Base-by-base conservation (phyloP, 1,284 basidiomycete genomes). In the Gymnopus androsaceus region DNA sequence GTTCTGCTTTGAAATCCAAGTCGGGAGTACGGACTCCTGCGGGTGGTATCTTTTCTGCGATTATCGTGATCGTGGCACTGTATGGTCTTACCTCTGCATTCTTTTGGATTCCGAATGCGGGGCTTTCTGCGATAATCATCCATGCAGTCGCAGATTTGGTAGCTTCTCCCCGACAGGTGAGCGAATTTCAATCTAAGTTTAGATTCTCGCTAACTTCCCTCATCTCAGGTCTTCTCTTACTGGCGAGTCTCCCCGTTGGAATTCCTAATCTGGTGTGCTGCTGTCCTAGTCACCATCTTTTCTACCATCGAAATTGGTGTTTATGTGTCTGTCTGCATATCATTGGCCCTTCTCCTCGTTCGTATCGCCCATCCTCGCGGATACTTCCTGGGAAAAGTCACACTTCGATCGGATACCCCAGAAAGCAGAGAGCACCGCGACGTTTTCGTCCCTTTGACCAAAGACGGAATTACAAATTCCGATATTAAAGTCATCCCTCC, bases 181-280 rank as follows among this genome's bases (percentile, higher is more conserved):
- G 63, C 47, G 57, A 15, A 38, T n/a, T 15, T 37, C 8, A 23
- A 33, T 25, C 36, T 27, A 41, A 25, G 34, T 54, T 54, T 14
- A 15, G 15, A n/a, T 19, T 12, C 21, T 51, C 3, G 27, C 28
- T 8, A 8, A 7, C 25, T 36, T 15, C 23, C n/a, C n/a, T n/a
- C n/a, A n/a, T n/a, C 44, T 14, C 41, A 76, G 74, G 87, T 91
- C n/a, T 97, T 90, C 73, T 81, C 83, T 21, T 98, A 90, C 81
- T 98, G 95, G 95, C 85, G 92, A 31, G 88, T 98, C 37, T 93
- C 91, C 1, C 96, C 97, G 0, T 74, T 98, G 54, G 96, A 99
- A 71, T 94, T 92, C 72, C 38, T 96, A 66, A 98, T 99, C 70
- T 99, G 92, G 83, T 64, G 77, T 17, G 92, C 88, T 0, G 92